Conservation (phyloP, 192 early-diverging fungal genomes). For the Fimicolochytrium jonesii region DNA sequence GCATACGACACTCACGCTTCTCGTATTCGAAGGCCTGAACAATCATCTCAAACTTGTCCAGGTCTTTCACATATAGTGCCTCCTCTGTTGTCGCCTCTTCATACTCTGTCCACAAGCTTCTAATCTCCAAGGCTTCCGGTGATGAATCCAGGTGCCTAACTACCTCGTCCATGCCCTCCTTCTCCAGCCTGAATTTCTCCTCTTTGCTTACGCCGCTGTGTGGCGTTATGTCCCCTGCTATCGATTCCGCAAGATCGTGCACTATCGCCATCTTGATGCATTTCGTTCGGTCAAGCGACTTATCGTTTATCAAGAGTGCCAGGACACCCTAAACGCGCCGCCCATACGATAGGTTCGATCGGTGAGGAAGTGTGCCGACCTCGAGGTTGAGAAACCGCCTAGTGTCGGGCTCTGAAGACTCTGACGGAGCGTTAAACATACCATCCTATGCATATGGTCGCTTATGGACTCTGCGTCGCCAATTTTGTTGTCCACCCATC, state of each 20-base stretch:
- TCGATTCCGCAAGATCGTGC: slow-evolving; percentile 85
- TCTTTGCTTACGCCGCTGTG: slow-evolving; percentile 69
- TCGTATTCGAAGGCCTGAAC: slow-evolving; percentile 91
- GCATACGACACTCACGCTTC: slow-evolving; percentile 45
- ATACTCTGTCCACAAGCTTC: slow-evolving; percentile 78
- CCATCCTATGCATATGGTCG: slow-evolving; percentile 97
- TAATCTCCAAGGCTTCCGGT: slow-evolving; percentile 65
- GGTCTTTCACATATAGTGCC: slow-evolving; percentile 78
- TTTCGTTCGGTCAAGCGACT: slow-evolving; percentile 16
- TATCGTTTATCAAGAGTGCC: slow-evolving; percentile 78
- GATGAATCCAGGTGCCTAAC: slow-evolving; percentile 52
- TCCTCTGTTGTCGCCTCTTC: slow-evolving; percentile 71
- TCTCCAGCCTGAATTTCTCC: slow-evolving; percentile 71
- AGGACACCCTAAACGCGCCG: slow-evolving; percentile 71
- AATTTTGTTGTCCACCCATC: slow-evolving; percentile 79
- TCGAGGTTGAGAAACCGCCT: too few relatives aligned
- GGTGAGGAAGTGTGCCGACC: too few relatives aligned
- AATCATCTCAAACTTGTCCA: slow-evolving; percentile 98
- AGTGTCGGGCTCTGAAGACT: too few relatives aligned
- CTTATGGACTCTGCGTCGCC: slow-evolving; percentile 76
- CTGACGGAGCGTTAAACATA: too few relatives aligned
- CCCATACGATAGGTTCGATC: too few relatives aligned
- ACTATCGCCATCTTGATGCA: slow-evolving; percentile 82
- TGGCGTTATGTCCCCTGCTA: slow-evolving; percentile 90
- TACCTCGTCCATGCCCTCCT: slow-evolving; percentile 63